Conservation (phyloP, 352 stramenopile genomes). For the Globisporangium paroecandrum region DNA sequence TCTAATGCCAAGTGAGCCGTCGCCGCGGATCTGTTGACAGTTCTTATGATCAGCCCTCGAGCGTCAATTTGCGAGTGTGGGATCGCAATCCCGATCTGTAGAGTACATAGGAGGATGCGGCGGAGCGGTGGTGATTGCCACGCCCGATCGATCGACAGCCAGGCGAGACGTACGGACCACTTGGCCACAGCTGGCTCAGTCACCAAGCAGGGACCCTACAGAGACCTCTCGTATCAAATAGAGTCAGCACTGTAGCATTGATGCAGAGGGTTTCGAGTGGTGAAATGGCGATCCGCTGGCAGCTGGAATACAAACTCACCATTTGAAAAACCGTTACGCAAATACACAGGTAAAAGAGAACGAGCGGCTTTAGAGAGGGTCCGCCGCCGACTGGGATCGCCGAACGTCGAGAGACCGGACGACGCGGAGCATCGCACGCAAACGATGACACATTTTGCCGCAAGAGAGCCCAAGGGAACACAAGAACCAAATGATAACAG, state of each 20-base stretch:
- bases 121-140: neutral
- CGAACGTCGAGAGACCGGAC: conserved; percentile 2
- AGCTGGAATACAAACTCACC: neutral
- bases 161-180: neutral
- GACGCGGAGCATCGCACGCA: conserved; percentile 2
- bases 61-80: neutral
- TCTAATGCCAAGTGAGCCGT: neutral
- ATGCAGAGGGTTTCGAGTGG: conserved; percentile 3
- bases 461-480: neutral
- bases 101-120: neutral
- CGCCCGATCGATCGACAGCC: neutral
- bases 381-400: neutral
- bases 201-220: conserved; percentile 4
- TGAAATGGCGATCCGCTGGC: neutral
- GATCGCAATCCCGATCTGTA: neutral
- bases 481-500: conserved; percentile 4
- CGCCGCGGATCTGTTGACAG: neutral
- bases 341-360: neutral
- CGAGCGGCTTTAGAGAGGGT: neutral
- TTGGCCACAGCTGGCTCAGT: conserved; percentile 2
- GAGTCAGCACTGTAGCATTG: neutral
- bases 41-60: conserved; percentile 1
- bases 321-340: neutral
- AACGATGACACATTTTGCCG: conserved; percentile 2
- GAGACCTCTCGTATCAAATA: neutral